Evolutionary conservation across 2,329 filamentous ascomycete species (phyloP), one percentile per base, ranked within the genome.

Genomic region (Trichoderma pleuroti): DNA sequence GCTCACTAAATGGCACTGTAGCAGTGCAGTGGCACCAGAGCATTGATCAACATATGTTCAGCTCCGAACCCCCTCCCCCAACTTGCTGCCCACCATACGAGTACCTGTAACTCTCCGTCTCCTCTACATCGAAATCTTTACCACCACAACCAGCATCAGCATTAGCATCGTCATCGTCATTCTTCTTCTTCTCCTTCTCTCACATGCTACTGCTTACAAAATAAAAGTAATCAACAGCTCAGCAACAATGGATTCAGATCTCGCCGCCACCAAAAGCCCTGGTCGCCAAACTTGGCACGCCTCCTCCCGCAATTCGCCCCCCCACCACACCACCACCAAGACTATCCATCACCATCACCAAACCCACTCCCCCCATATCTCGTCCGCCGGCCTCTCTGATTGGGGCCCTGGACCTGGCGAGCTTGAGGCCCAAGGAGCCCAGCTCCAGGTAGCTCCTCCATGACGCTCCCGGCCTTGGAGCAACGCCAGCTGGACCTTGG

Each of bases 241-340:
- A 42, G 16, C 39, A 42, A 10, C 39, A 42, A 42, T 42, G n/a
- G 39, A 42, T 42, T 42, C 39, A 42, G 39, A 42, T 42, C 39
- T 42, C 39, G 39, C 39, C 39, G 39, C 39, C 39, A 42, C 39
- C 36, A 42, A 18, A 34, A 42, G 39, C 39, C 39, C 39, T 42
- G n/a, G 61, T 64, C n/a, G 42, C 61, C 61, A n/a, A 42, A 26
- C 46, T 57, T 24, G 18, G 26, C 36, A 21, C 64, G 21, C 32
- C 63, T 66, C 52, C 36, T 60, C 54, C 56, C 66, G 56, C 66
- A 68, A 61, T 61, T 57, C 66, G 34, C 39, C 39, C 54, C 65
- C 66, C 56, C 66, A 49, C 66, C 39, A 60, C 65, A 59, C 65
- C 65, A 67, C 52, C 64, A 42, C 52, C 32, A 26, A 46, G 21